Evolutionary conservation across 352 stramenopile genomes (phyloP), one percentile per base, ranked within the genome.

Genomic region (Phytophthora pinifolia): DNA sequence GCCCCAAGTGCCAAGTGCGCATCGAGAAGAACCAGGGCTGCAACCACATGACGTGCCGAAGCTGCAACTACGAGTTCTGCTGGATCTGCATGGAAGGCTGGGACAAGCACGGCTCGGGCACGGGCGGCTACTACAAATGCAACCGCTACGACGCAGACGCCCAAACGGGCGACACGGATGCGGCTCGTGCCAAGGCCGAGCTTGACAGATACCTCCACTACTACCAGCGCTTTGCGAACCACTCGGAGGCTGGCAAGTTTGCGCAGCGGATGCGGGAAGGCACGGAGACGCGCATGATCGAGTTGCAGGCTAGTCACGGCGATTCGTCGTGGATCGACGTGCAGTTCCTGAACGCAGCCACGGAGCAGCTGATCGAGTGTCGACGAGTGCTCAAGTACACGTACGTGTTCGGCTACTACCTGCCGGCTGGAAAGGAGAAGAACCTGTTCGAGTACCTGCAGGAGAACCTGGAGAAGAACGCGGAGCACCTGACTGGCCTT

Each of bases 11-110:
- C 75, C 85, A 83, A 17, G 96, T 96, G 57, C 90, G 96, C 46
- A 99, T 99, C 69, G 97, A 99, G 74, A 99, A 99, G 77, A 99
- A 99, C 72, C 96, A 99, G 61, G 98, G 98, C 18, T 99, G 97
- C 78, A 99, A 99, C 74, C 97, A 99, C 85, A 99, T 99, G 94
- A 98, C 88, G 18, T 99, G 96, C 68, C 83, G 81, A 62, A 91
- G 81, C 56, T 95, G 85, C 61, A 83, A 67, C 33, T 89, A 96
- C 70, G 96, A 99, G 62, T 99, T 99, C 68, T 99, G 98, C 72
- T 99, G 98, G 78, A 94, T 92, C 54, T 99, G 96, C 72, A 97
- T 98, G 87, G 92, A 97, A 43, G 72, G 89, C 39, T 99, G 97
- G 97, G 66, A 73, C n/a, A 94, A 98, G 39, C 97, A 99, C 62